Evolutionary conservation across 257 asterid species (phyloP).

Genomic region (Petrea volubilis): DNA sequence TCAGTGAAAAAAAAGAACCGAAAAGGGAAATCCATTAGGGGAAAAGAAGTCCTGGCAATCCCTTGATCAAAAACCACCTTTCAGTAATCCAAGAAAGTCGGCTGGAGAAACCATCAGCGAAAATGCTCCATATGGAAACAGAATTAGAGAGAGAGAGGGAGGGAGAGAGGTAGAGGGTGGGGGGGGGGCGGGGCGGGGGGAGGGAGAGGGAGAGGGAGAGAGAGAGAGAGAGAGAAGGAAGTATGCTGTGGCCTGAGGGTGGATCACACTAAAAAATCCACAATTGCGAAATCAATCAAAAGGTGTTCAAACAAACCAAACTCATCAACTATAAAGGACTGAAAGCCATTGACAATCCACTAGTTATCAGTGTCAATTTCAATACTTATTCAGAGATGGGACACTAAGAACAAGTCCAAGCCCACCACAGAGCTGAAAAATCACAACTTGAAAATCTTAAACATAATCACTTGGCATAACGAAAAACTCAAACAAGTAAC

Average conservation of each 20-base stretch:
- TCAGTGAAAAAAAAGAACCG: background rate
- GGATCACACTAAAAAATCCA: background rate
- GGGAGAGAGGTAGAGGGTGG: no score
- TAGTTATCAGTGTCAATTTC: background rate
- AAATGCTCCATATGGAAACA: background rate
- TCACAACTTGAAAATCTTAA: constrained; percentile 16
- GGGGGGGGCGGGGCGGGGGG: no score
- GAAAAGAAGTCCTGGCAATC: background rate
- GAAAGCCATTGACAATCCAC: constrained; percentile 1
- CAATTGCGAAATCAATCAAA: background rate
- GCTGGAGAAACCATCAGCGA: background rate
- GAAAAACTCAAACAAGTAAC: background rate
- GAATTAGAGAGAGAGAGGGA: background rate
- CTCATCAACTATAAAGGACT: background rate
- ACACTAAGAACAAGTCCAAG: background rate
- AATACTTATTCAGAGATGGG: background rate
- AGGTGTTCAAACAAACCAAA: background rate
- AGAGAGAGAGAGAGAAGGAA: background rate
- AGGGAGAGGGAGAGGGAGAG: no score
- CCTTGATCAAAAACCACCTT: background rate
- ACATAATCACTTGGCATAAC: background rate
- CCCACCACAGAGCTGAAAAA: constrained; percentile 4
- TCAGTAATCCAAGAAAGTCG: background rate
- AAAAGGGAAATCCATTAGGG: background rate
- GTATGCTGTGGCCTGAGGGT: no score